phyloP scores from a whole-genome alignment of 2,329 filamentous ascomycete species.

The Beauveria caledonica region DNA sequence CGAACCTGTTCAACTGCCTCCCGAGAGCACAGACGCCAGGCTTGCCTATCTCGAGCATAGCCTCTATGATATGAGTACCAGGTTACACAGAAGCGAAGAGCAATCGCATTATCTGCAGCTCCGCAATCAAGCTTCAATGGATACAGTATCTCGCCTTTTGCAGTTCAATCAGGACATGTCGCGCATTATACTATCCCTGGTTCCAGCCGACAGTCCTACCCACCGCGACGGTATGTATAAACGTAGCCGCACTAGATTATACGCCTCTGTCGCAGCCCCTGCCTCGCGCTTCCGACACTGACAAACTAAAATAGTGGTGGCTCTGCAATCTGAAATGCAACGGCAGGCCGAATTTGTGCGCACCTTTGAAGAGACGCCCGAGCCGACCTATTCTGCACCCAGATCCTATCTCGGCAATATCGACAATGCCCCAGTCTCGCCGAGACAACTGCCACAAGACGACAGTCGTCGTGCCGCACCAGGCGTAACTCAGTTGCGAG shows the following conservation, averaged over 20 bases:
- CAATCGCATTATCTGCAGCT: conserved; percentile 68
- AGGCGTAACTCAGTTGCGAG: conserved; percentile 51
- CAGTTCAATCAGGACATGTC: conserved; percentile 83
- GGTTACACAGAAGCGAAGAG: conserved; percentile 78
- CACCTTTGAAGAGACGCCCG: conserved; percentile 56
- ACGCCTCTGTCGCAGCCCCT: too few species aligned
- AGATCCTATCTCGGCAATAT: conserved; percentile 58
- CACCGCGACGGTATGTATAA: conserved; percentile 69
- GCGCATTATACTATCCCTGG: conserved; percentile 62
- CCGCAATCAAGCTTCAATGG: conserved; percentile 74
- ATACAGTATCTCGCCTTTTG: conserved; percentile 61
- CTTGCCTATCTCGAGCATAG: conserved; percentile 70
- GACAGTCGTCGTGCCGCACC: conserved; percentile 70
- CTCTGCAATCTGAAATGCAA: conserved; percentile 51
- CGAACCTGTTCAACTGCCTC: conserved; percentile 62
- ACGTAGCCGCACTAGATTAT: conserved; percentile 17
- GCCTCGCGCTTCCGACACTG: too few species aligned
- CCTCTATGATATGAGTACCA: conserved; percentile 68
- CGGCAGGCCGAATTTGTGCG: conserved; percentile 51
- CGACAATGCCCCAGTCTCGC: conserved; percentile 75
- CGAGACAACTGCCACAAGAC: conserved; percentile 78
- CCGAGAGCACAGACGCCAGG: conserved; percentile 69
- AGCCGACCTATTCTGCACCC: conserved; percentile 57
- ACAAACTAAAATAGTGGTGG: conserved; percentile 34
- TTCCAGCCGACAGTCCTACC: conserved; percentile 67